A percentile compares a stretch with the other conserved stretches of the same genome.
phyloP scores from a whole-genome alignment of 2,329 filamentous ascomycete genomes.

The Colletotrichum brevisporum region DNA sequence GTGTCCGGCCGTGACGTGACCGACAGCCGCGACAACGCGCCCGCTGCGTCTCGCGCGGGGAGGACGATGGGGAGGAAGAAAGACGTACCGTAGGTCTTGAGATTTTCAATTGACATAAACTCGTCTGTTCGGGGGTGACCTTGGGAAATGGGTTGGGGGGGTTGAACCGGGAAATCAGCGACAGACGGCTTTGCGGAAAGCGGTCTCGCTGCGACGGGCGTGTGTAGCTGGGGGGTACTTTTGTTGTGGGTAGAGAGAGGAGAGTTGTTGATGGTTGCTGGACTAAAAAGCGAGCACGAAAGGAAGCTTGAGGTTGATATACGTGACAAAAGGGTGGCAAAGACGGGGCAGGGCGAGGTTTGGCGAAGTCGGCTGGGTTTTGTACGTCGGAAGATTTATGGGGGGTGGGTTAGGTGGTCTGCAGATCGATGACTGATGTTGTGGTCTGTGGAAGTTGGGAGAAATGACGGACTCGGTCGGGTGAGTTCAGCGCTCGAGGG shows the following conservation, averaged over 20 bases:
- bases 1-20: conserved; percentile 10
- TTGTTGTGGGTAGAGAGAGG: conserved; percentile 3
- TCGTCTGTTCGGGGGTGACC: conserved; percentile 76
- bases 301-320: conserved; percentile 27
- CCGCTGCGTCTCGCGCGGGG: no score
- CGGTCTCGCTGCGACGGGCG: conserved; percentile 58
- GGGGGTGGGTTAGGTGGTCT: conserved; percentile 32
- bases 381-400: conserved; percentile 41
- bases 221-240: not conserved
- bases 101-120: conserved; percentile 99
- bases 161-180: conserved; percentile 59
- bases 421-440: conserved; percentile 37
- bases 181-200: conserved; percentile 63
- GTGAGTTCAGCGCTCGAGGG: not conserved
- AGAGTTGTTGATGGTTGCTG: not conserved
- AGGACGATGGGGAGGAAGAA: conserved; percentile 42
- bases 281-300: not conserved
- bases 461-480: conserved; percentile 39
- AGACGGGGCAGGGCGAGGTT: conserved; percentile 37
- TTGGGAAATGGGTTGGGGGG: conserved; percentile 67
- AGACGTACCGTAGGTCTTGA: conserved; percentile 91
- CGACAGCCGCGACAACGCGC: not conserved
- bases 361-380: conserved; percentile 34
- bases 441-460: conserved; percentile 28
- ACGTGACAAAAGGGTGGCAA: conserved; percentile 34